Conservation (phyloP, 768 basidiomycete species). For the Suillus placidus region DNA sequence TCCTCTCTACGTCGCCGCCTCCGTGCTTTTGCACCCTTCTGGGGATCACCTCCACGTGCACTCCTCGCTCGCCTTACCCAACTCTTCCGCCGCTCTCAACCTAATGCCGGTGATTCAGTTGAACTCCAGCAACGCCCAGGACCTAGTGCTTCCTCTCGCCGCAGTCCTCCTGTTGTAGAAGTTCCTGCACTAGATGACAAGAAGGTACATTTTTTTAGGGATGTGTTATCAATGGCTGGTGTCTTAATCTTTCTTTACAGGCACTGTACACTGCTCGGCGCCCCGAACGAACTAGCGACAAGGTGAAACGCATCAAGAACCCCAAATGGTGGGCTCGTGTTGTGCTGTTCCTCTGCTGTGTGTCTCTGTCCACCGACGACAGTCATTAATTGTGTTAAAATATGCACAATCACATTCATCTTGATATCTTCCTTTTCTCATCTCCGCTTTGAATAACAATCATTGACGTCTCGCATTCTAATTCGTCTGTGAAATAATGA, state of each 20-base stretch:
- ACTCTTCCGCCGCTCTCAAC: not conserved
- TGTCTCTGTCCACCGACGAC: not conserved
- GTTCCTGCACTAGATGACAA: not conserved
- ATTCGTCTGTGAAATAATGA: not conserved
- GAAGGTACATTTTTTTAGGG: not conserved
- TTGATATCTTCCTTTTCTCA: not conserved
- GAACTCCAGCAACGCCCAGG: not conserved
- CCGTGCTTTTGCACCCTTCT: not conserved
- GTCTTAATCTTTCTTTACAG: not conserved
- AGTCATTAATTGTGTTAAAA: not conserved
- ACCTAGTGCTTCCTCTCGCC: not conserved
- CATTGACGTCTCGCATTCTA: not conserved
- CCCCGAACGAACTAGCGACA: not conserved
- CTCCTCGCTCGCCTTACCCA: not conserved
- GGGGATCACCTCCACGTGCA: not conserved
- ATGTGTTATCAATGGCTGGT: not conserved
- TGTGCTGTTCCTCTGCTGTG: not conserved
- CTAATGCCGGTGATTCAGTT: not conserved
- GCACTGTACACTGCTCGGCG: not conserved
- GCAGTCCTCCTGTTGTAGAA: not conserved
- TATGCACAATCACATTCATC: not conserved
- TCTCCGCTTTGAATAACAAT: not conserved
- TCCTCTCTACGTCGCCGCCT: not conserved
- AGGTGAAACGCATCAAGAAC: not conserved
- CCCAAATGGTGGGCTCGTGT: not conserved